phyloP scores from a whole-genome alignment of 352 stramenopile species.

The Phytophthora syringae region DNA sequence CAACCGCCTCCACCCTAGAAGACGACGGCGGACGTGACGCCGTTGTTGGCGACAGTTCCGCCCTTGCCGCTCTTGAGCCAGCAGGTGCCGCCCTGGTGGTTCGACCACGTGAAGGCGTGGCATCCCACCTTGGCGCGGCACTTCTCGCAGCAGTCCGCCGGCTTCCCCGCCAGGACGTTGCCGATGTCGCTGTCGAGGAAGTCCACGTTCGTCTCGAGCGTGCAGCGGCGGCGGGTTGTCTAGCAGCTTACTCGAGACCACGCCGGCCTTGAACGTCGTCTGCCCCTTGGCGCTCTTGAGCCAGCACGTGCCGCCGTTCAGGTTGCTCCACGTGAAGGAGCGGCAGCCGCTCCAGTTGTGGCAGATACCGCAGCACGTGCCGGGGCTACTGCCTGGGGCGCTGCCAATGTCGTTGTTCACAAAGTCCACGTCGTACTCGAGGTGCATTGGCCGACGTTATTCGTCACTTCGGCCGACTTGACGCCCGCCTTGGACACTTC shows the following conservation, averaged over 20 bases:
- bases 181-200: conserved; percentile 43
- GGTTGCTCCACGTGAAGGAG: conserved; percentile 42
- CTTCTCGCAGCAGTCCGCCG: conserved; percentile 36
- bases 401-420: conserved; percentile 45
- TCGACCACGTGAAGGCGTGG: conserved; percentile 39
- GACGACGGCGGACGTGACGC: conserved; percentile 39
- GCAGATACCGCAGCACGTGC: conserved; percentile 42
- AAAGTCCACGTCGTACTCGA: conserved; percentile 39
- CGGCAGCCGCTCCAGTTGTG: conserved; percentile 40
- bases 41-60: conserved; percentile 8
- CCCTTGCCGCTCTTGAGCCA: conserved; percentile 39
- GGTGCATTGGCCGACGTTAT: conserved; percentile 15
- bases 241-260: conserved; percentile 33
- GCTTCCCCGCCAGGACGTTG: conserved; percentile 18
- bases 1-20: conserved; percentile 9
- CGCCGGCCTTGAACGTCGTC: conserved; percentile 15
- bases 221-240: conserved; percentile 24
- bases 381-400: conserved; percentile 3
- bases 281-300: conserved; percentile 38
- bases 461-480: conserved; percentile 30
- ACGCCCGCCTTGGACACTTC: conserved; percentile 11
- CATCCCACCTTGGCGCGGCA: conserved; percentile 27
- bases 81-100: conserved; percentile 29
- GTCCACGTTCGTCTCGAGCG: conserved; percentile 27
- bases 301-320: conserved; percentile 53